Evolutionary conservation across 2,329 filamentous ascomycete species (phyloP).

Genomic region (Pyrenophora graminea): DNA sequence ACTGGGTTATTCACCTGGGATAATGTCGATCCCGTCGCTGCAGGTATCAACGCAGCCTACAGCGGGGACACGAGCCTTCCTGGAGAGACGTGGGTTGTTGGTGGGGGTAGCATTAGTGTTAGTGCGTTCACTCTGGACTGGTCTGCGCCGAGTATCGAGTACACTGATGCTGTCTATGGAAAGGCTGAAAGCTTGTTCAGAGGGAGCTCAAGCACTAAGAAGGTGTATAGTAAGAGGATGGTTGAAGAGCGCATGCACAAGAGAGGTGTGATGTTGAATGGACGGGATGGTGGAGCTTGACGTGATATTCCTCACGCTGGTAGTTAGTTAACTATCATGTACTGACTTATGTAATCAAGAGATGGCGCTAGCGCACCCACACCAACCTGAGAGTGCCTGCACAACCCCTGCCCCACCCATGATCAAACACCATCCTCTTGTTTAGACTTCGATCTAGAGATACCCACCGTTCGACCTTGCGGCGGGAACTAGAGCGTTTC

Average conservation of each 20-base stretch:
- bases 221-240: slow-evolving; percentile 26
- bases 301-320: not conserved
- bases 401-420: not conserved
- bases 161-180: slow-evolving; percentile 27
- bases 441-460: not conserved
- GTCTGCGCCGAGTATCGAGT: slow-evolving; percentile 49
- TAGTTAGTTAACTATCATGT: too few relatives aligned
- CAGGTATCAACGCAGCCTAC: slow-evolving; percentile 56
- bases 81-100: slow-evolving; percentile 56
- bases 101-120: slow-evolving; percentile 50
- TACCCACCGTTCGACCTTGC: not conserved
- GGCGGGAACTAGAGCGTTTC: slow-evolving; percentile 1
- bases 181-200: slow-evolving; percentile 21
- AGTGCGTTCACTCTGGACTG: slow-evolving; percentile 58
- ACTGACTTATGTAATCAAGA: slow-evolving; percentile 3
- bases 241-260: slow-evolving; percentile 24
- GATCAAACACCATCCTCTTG: slow-evolving; percentile 1
- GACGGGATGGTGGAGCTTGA: slow-evolving; percentile 7
- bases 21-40: slow-evolving; percentile 53
- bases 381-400: not conserved
- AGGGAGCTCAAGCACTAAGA: slow-evolving; percentile 5
- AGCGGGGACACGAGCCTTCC: slow-evolving; percentile 58
- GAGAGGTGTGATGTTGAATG: slow-evolving; percentile 15
- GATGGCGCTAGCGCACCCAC: not conserved
- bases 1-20: slow-evolving; percentile 55